phyloP scores from a whole-genome alignment of 2,329 filamentous ascomycete species.

The Helicocarpus griseus region DNA sequence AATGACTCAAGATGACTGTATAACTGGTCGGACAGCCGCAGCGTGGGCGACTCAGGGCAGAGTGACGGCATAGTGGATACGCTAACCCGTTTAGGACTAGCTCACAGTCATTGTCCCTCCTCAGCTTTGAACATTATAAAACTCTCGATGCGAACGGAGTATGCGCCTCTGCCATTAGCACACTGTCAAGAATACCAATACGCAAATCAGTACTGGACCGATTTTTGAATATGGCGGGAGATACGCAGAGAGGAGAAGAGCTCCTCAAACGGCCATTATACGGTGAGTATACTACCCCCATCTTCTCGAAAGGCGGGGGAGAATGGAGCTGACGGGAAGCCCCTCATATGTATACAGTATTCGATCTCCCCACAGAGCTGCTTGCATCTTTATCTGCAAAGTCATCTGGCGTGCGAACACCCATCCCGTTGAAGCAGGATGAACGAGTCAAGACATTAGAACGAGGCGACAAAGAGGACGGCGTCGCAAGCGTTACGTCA shows the following conservation, averaged over 20 bases:
- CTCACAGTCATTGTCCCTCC: neutral
- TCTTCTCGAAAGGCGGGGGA: neutral
- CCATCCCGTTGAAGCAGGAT: constrained; percentile 17
- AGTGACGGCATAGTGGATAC: neutral
- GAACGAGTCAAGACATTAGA: constrained; percentile 18
- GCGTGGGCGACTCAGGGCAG: too few species aligned
- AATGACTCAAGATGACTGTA: too few species aligned
- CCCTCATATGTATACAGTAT: constrained; percentile 47
- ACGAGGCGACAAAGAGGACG: constrained; percentile 30
- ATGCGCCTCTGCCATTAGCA: neutral
- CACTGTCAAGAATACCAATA: neutral
- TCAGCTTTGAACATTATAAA: neutral
- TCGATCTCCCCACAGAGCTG: constrained; percentile 69
- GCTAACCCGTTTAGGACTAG: neutral
- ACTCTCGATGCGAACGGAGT: neutral
- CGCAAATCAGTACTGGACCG: neutral
- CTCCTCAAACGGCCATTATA: constrained; percentile 43
- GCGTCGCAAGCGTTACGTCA: constrained; percentile 51
- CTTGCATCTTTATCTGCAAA: constrained; percentile 57
- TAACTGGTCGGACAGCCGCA: too few species aligned
- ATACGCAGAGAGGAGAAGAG: constrained; percentile 22
- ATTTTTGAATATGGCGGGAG: constrained; percentile 10
- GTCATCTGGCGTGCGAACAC: constrained; percentile 29
- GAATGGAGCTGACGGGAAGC: neutral
- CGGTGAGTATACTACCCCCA: constrained; percentile 23